A percentile compares a stretch with the other conserved stretches of the same genome.
Evolutionary conservation across 768 basidiomycete genomes (phyloP).

Genomic region (Candolleomyces aberdarensis): DNA sequence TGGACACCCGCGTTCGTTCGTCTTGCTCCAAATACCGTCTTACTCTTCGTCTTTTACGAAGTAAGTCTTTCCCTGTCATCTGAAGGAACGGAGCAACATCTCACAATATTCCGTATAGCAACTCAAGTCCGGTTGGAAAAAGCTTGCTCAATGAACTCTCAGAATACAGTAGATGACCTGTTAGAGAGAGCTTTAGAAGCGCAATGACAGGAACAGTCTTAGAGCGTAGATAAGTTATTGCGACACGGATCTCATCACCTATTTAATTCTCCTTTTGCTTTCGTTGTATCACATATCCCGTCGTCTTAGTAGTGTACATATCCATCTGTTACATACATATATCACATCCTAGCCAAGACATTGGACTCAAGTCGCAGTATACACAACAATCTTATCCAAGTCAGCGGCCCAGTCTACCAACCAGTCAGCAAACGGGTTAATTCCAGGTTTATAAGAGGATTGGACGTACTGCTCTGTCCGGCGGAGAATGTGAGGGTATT

Average conservation of each 20-base stretch:
- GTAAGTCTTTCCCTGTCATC: slow-evolving; percentile 30
- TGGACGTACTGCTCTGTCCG: slow-evolving; percentile 45
- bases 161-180: too few relatives aligned
- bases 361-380: slow-evolving; percentile 34
- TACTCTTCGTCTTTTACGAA: slow-evolving; percentile 86
- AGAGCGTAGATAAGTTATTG: too few relatives aligned
- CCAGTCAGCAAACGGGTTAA: not conserved
- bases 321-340: too few relatives aligned
- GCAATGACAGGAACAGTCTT: too few relatives aligned
- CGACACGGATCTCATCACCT: too few relatives aligned
- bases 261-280: too few relatives aligned
- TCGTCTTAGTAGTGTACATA: too few relatives aligned
- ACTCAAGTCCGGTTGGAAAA: slow-evolving; percentile 64
- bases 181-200: too few relatives aligned
- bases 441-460: not conserved
- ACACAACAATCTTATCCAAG: slow-evolving; percentile 60
- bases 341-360: too few relatives aligned
- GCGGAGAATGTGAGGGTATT: slow-evolving; percentile 51
- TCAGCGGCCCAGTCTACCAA: slow-evolving; percentile 52
- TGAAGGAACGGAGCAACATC: not conserved
- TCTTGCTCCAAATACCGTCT: slow-evolving; percentile 77
- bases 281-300: too few relatives aligned
- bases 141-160: not conserved
- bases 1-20: slow-evolving; percentile 89
- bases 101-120: slow-evolving; percentile 40